phyloP scores from a whole-genome alignment of 2,329 filamentous ascomycete genomes.

The Clathrospora elynae region DNA sequence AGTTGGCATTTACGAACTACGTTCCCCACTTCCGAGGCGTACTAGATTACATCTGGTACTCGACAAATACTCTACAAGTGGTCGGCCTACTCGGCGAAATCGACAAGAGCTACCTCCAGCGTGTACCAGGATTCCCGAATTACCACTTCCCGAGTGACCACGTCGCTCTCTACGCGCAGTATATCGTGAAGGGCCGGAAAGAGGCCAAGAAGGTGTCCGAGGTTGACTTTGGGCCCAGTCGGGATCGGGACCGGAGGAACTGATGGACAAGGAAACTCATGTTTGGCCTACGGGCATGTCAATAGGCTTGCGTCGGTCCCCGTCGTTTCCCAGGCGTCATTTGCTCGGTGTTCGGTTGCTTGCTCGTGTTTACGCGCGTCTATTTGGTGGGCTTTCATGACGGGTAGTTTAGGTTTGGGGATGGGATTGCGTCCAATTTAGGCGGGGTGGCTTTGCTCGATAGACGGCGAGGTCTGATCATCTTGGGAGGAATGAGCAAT shows the following conservation, averaged over 20 bases:
- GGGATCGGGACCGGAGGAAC: constrained; percentile 38
- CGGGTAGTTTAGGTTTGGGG: constrained; percentile 33
- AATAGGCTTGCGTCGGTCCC: constrained; percentile 37
- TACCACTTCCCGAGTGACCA: constrained; percentile 95
- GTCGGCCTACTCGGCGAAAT: constrained; percentile 84
- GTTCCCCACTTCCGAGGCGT: constrained; percentile 90
- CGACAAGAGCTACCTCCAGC: constrained; percentile 81
- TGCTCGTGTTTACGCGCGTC: constrained; percentile 32
- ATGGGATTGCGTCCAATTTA: constrained; percentile 25
- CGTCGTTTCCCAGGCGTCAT: constrained; percentile 41
- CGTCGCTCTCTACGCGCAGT: constrained; percentile 85
- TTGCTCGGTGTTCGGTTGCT: constrained; percentile 43
- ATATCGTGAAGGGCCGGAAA: constrained; percentile 85
- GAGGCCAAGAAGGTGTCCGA: constrained; percentile 61
- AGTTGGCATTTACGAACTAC: constrained; percentile 95
- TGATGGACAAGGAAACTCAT: constrained; percentile 19
- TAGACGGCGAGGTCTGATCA: constrained; percentile 28
- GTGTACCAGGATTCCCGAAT: constrained; percentile 89
- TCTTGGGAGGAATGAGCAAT: constrained; percentile 29
- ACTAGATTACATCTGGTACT: constrained; percentile 98
- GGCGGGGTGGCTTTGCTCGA: constrained; percentile 24
- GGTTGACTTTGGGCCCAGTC: constrained; percentile 47
- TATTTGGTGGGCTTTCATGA: constrained; percentile 29
- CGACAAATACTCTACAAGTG: constrained; percentile 84
- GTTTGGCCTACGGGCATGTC: constrained; percentile 27